Conservation (phyloP, 371 early-diverging fungal species). For the Massospora cicadina region DNA sequence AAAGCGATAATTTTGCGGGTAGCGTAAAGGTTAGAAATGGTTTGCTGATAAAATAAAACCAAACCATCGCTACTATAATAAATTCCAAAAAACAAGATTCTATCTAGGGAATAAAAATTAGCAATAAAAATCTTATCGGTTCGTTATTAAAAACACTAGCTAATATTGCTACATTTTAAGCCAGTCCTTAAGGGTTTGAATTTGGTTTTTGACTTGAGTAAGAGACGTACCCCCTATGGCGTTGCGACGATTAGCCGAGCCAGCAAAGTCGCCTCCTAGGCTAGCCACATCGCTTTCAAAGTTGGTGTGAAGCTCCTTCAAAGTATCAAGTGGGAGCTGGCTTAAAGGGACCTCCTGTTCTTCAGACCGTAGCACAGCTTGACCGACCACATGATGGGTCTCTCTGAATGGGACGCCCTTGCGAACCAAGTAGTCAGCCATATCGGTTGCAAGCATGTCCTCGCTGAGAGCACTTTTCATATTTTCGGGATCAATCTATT, state of each 20-base stretch:
- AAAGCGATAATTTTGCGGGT: too few relatives aligned
- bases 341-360: constrained; percentile 48
- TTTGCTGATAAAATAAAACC: too few relatives aligned
- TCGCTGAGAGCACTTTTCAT: constrained; percentile 58
- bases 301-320: constrained; percentile 59
- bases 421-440: constrained; percentile 91
- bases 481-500: constrained; percentile 48
- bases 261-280: constrained; percentile 66
- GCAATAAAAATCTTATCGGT: too few relatives aligned
- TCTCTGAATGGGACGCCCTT: constrained; percentile 93
- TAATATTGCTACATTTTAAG: constrained; percentile 18
- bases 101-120: too few relatives aligned
- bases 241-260: constrained; percentile 68
- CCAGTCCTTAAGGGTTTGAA: constrained; percentile 46
- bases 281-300: constrained; percentile 62
- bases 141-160: too few relatives aligned
- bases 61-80: too few relatives aligned
- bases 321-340: constrained; percentile 49
- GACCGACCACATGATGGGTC: constrained; percentile 94
- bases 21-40: too few relatives aligned
- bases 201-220: constrained; percentile 58
- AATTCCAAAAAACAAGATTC: too few relatives aligned
- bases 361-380: constrained; percentile 82
- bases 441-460: constrained; percentile 94
- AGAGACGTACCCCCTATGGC: constrained; percentile 81